Evolutionary conservation across 345 rosid species (phyloP), one percentile per base, ranked within the genome.

Genomic region (Hypericum androsaemum): DNA sequence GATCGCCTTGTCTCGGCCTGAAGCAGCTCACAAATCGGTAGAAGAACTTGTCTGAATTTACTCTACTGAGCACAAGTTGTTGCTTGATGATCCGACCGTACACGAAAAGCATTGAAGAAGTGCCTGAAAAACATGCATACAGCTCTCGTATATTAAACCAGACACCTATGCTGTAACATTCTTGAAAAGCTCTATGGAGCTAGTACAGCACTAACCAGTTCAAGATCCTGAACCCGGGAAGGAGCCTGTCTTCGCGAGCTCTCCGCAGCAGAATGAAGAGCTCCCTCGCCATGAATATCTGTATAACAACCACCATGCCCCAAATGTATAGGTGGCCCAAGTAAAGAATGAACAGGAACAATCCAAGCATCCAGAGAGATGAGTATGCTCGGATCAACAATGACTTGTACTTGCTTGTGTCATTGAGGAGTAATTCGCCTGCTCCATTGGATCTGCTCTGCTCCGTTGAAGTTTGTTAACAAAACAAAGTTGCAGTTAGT

Each of bases 301-400:
- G 96, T 60, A 90, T 84, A 42, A 90, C 96, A 57, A 90, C 86
- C 17, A 90, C 86, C 98, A 90, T 87, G 44, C 95, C 96, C 14
- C 88, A 76, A 55, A 90, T 87, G 62, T 78, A 90, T 41, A 87
- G 96, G 78, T 90, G 98, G 3, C 98, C 98, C 95, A 87, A 73
- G 79, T 82, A 87, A 68, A 90, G 89, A 56, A 87, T 52, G 22
- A 87, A 66, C 8, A 74, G 80, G 54, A 90, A 90, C 40, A 85
- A 81, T 38, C 80, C 94, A 70, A 87, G 84, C 98, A 90, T 90
- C 96, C 98, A 90, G 54, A 90, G 47, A 0, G 96, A 75, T 5
- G 96, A 90, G 63, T 76, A 61, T 35, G 96, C 62, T 47, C 95
- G 75, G 47, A 90, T 75, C 88, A 73, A 75, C 77, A 90, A 74